phyloP scores from a whole-genome alignment of 2,329 filamentous ascomycete genomes.

The Colletotrichum trifolii region DNA sequence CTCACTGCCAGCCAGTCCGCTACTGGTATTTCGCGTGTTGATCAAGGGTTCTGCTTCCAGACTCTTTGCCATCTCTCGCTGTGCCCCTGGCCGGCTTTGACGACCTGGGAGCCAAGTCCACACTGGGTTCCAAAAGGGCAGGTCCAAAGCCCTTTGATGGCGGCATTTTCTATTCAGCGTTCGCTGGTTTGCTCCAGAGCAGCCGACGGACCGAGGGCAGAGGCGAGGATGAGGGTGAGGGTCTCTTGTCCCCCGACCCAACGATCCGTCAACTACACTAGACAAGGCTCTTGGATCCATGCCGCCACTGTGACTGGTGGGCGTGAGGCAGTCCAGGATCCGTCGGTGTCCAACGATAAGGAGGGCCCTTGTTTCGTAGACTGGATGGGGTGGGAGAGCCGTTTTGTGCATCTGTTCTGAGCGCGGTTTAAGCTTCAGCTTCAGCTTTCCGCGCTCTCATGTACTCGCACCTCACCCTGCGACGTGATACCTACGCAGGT shows the following conservation, averaged over 20 bases:
- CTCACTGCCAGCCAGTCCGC: neutral
- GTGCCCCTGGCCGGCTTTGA: conserved; percentile 10
- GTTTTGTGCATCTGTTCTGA: conserved; percentile 33
- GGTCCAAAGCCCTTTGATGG: conserved; percentile 8
- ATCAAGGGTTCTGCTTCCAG: conserved; percentile 25
- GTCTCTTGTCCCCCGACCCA: conserved; percentile 6
- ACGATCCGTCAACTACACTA: conserved; percentile 12
- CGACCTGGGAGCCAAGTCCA: neutral
- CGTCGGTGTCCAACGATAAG: conserved; percentile 25
- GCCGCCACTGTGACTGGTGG: conserved; percentile 13
- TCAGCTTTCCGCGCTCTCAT: neutral
- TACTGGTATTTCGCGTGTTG: conserved; percentile 5
- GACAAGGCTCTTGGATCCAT: neutral
- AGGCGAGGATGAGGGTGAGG: neutral
- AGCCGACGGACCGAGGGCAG: conserved; percentile 11
- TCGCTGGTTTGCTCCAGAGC: conserved; percentile 9
- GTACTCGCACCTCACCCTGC: conserved; percentile 12
- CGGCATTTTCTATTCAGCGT: conserved; percentile 7
- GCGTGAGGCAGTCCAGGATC: conserved; percentile 26
- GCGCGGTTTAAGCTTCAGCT: conserved; percentile 35
- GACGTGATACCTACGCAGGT: conserved; percentile 1
- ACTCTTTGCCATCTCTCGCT: conserved; percentile 3
- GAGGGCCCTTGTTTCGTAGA: conserved; percentile 29
- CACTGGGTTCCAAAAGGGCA: neutral
- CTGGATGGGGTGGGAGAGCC: conserved; percentile 24